Evolutionary conservation across 73 alveolate genomes (phyloP), one percentile per base, ranked within the genome.

Genomic region (Paramecium sexaurelia): DNA sequence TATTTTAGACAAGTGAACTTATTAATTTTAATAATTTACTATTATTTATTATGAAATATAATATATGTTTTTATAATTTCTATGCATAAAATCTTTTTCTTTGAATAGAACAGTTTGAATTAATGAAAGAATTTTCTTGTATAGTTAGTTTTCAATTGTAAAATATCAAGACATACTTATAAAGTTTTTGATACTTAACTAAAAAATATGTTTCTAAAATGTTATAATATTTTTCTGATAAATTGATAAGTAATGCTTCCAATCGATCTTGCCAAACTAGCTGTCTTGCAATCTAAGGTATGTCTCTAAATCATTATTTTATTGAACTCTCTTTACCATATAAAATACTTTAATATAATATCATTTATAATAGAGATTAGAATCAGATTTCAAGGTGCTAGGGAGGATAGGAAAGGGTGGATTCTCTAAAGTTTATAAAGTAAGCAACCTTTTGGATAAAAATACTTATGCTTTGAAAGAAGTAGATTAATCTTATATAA

Each of bases 331-430:
- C 15, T 17, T 7, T 55, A 85, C 75, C 39, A n/a, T 55, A 55
- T 47, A 55, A 26, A 85, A 51, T 19, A 51, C 84, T 55, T 32
- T 55, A 45, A 32, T 35, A 35, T 51, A 36, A 26, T 61, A 55
- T 86, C 56, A 33, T 71, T 57, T 61, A 51, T 51, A 6, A 15
- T 57, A 91, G 94, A 71, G 91, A 43, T 82, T 73, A 39, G 92
- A 91, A 55, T 61, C 85, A 11, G 91, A 91, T 85, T 91, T 91
- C 94, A 91, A 51, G 35, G 85, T 73, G 92, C 92, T 91, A 88
- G 85, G 73, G 88, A 91, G 56, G 94, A 91, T 91, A 26, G 94
- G 94, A 20, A 51, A 83, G 82, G 94, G 94, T 26, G 94, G 94
- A 45, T 91, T 75, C 36, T 73, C 87, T 45, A 73, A 75, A 32